Base-by-base conservation (phyloP, 805 yeast genomes). In the Candida arabinofermentans region DNA sequence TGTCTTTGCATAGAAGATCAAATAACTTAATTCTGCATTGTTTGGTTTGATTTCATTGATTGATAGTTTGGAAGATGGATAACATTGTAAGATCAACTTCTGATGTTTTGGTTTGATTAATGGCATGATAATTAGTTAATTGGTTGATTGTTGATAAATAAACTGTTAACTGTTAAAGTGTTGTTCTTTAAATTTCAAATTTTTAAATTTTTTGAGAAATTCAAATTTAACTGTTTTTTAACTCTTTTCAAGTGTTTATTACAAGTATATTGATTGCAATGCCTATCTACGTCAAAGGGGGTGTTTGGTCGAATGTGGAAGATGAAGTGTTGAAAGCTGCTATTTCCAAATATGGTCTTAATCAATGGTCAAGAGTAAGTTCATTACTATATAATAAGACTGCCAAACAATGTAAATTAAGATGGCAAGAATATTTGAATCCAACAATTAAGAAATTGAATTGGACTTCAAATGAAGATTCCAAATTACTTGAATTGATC, bases 321-420 rank as follows among this genome's bases (percentile, higher is more conserved):
- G 99, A 93, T 62, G 91, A 88, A 61, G 83, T 93, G 34, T 68
- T 91, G 33, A 81, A 83, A 49, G 96, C 96, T 0, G 96, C 96
- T 1, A 86, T 93, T 2, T 76, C 93, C 30, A 93, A 91, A 58
- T 91, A 91, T 61, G 99, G 99, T 0, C 69, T 89, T 16, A 89
- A 86, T 52, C 96, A 93, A 55, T 91, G 99, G 99, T 75, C 93
- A 12, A 75, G 96, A 38, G 91, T 91, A 4, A 85, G 96, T 1
- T 88, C 97, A 0, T 70, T 91, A 34, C 66, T 91, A 27, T 82
- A 87, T 5, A 79, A 85, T 58, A 91, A 91, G 62, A 82, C 89
- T 2, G 95, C 97, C 4, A 81, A 80, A 55, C 98, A 93, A 59
- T 91, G 95, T 47, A 87, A 89, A 55, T 86, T 95, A 2, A 69